Percentiles rank a stretch among this genome's conserved stretches.
These are phyloP conservation scores for Lithospermum erythrorhizon DNA, from an alignment of 257 asterid genomes.

Conservation along the genomic window DNA sequence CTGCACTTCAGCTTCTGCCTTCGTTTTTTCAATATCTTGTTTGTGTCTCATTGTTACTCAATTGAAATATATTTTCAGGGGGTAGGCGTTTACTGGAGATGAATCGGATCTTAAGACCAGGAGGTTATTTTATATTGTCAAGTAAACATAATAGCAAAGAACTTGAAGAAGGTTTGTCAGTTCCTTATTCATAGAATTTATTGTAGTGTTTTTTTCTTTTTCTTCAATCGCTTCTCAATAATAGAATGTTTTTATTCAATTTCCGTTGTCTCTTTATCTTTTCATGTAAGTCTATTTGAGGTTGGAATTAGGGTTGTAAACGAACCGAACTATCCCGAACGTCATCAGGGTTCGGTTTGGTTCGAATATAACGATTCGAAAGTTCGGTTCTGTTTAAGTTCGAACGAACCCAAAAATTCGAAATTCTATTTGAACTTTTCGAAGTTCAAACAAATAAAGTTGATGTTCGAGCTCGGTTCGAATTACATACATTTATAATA, in stretches of 20 bases:
- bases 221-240: not conserved
- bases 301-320: no score
- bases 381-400: no score
- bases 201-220: not conserved
- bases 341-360: no score
- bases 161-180: slow-evolving; percentile 75
- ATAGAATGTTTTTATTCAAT: no score
- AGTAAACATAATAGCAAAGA: slow-evolving; percentile 63
- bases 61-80: slow-evolving; percentile 40
- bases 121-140: slow-evolving; percentile 84
- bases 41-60: not conserved
- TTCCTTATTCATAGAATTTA: slow-evolving; percentile 3
- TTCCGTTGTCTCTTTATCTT: not conserved
- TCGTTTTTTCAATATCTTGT: slow-evolving; percentile 5
- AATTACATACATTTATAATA: no score
- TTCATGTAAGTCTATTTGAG: not conserved
- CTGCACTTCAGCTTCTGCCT: slow-evolving; percentile 12
- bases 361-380: no score
- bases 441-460: no score
- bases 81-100: slow-evolving; percentile 82
- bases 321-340: no score
- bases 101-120: slow-evolving; percentile 91
- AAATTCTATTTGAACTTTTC: no score
- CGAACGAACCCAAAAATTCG: no score
- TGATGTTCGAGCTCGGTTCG: no score